Base-by-base conservation (phyloP, 2,329 filamentous ascomycete species). In the Botryosphaeria dothidea region DNA sequence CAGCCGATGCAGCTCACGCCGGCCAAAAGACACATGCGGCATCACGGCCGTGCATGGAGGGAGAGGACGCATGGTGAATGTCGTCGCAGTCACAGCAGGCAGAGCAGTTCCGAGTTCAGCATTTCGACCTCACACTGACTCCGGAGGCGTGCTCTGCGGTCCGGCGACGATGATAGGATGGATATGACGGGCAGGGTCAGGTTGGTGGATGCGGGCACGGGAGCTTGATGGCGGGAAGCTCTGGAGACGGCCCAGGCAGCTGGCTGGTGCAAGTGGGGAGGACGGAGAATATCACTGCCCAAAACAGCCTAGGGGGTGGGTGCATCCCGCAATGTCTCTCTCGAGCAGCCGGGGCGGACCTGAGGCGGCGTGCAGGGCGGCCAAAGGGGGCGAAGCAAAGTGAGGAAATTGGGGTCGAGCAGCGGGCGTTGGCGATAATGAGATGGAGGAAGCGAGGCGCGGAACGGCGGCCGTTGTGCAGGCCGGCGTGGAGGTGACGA, bases 381-480 rank as follows among this genome's bases (percentile, higher is more conserved):
- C 17, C 27, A 19, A 25, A 34, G 13, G 54, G 34, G 41, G 27
- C 41, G 54, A 36, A 36, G 54, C 54, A 23, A 36, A 36, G 23
- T 13, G 34, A 56, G 54, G 54, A 58, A 46, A 46, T 60, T 31
- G 38, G 49, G 29, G 17, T 8, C 27, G 17, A 31, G 48, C 15
- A 27, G 43, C 4, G 43, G 6, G 43, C 21, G 21, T 19, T 9
- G 46, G 13, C 29, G 49, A 46, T 17, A 25, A 52, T 21, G 54
- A 43, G 36, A 38, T 27, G 36, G 23, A 13, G 23, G 38, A 41
- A 41, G 38, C 54, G 54, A 57, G 38, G 36, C 31, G 31, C 23
- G 31, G 31, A 56, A 56, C 54, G 38, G 54, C 54, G 38, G 54
- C 54, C 54, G 36, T 43, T 43, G 36, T 41, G 51, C 51, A 56